These are phyloP conservation scores for Iris pallida DNA, from an alignment of 116 monocot genomes.

Conservation along the genomic window DNA sequence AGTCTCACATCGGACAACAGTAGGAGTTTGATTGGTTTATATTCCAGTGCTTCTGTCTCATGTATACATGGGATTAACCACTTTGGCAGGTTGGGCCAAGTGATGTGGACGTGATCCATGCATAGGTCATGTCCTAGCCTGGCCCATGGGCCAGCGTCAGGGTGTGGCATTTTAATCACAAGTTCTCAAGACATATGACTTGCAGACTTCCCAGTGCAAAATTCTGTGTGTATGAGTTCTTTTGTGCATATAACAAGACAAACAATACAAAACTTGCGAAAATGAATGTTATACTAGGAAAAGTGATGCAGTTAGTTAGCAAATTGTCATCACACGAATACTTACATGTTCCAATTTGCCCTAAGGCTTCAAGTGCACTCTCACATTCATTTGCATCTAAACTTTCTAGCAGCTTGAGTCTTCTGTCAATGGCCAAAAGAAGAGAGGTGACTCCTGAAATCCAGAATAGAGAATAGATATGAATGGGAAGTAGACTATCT, in stretches of 20 bases:
- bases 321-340: not conserved
- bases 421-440: conserved; percentile 54
- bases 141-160: no score
- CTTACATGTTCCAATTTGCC: conserved; percentile 86
- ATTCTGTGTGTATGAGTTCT: not conserved
- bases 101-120: no score
- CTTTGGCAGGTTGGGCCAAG: no score
- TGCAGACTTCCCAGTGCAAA: no score
- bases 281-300: not conserved
- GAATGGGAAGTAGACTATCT: no score
- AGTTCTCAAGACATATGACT: no score
- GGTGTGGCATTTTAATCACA: no score
- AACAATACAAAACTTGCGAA: not conserved
- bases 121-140: no score
- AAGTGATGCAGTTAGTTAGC: not conserved
- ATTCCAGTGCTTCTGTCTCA: no score
- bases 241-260: not conserved
- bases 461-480: not conserved
- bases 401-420: conserved; percentile 42
- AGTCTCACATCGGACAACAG: no score
- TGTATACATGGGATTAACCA: no score
- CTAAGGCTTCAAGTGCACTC: conserved; percentile 74
- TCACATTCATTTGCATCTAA: conserved; percentile 75
- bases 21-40: no score
- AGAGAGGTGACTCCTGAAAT: conserved; percentile 49